Evolutionary conservation across 2,329 filamentous ascomycete genomes (phyloP).

Genomic region (Epichloe gansuensis): DNA sequence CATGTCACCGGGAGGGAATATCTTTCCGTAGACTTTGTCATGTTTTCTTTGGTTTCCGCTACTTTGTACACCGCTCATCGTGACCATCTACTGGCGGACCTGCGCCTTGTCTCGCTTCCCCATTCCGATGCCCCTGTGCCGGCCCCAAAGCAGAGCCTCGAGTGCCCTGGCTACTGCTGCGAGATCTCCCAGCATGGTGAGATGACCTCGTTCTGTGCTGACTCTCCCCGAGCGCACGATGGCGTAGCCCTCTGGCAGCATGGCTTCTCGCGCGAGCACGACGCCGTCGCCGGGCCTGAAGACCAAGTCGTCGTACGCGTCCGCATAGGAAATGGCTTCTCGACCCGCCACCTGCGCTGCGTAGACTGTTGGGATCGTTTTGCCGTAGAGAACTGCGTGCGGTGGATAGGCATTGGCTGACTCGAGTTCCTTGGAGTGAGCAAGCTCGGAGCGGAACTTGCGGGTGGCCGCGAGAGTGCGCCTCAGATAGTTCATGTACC

Average conservation of each 20-base stretch:
- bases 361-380: conserved; percentile 73
- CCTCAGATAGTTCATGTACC: conserved; percentile 50
- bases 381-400: conserved; percentile 71
- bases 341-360: conserved; percentile 61
- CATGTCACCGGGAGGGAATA: not conserved
- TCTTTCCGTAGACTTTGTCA: not conserved
- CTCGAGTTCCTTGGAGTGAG: conserved; percentile 46
- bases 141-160: conserved; percentile 51
- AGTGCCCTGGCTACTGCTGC: conserved; percentile 67
- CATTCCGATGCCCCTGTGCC: conserved; percentile 60
- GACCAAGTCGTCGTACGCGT: conserved; percentile 74
- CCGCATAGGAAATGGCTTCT: conserved; percentile 61
- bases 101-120: conserved; percentile 20
- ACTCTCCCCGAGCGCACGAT: conserved; percentile 62
- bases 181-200: conserved; percentile 75
- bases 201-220: conserved; percentile 72
- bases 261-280: conserved; percentile 70
- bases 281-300: conserved; percentile 87
- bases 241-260: conserved; percentile 70
- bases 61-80: not conserved
- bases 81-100: too few relatives aligned
- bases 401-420: conserved; percentile 68
- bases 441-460: conserved; percentile 63
- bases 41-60: not conserved
- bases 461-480: conserved; percentile 61